Percentiles rank a stretch among this genome's conserved stretches.
Conservation (phyloP, 345 rosid genomes). For the Populus ilicifolia region DNA sequence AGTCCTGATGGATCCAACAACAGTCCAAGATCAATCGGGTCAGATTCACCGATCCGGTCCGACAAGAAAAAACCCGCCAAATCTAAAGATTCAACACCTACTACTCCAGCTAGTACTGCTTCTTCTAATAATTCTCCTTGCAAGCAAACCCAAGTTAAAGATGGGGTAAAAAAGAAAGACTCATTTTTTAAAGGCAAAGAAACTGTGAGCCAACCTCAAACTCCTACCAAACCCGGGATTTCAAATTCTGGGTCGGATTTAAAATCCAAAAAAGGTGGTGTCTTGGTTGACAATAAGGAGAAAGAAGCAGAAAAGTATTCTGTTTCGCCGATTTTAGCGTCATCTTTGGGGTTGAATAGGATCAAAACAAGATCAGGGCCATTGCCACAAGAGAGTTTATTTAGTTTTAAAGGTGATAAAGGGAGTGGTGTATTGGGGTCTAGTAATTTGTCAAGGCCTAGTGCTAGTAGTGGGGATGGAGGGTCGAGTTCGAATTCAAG, state of each 20-base stretch:
- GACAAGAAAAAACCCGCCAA: slow-evolving; percentile 74
- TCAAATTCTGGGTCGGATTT: slow-evolving; percentile 22
- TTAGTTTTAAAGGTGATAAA: slow-evolving; percentile 58
- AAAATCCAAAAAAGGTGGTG: slow-evolving; percentile 33
- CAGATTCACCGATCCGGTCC: slow-evolving; percentile 85
- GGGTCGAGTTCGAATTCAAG: slow-evolving; percentile 29
- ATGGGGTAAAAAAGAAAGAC: slow-evolving; percentile 57
- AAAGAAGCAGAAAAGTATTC: slow-evolving; percentile 20
- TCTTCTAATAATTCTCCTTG: slow-evolving; percentile 16
- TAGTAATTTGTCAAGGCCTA: slow-evolving; percentile 72
- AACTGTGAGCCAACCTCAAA: neutral
- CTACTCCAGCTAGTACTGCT: slow-evolving; percentile 9
- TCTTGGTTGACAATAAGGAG: slow-evolving; percentile 31
- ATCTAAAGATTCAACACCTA: slow-evolving; percentile 22
- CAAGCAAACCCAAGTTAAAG: slow-evolving; percentile 55
- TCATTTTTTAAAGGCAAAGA: slow-evolving; percentile 42
- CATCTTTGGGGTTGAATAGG: slow-evolving; percentile 86
- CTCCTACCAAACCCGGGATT: slow-evolving; percentile 31
- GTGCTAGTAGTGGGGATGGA: slow-evolving; percentile 32
- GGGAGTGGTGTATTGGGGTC: slow-evolving; percentile 48
- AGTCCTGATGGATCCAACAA: slow-evolving; percentile 73
- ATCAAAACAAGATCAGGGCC: slow-evolving; percentile 98
- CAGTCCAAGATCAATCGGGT: slow-evolving; percentile 83
- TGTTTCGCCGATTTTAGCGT: slow-evolving; percentile 81
- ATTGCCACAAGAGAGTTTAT: slow-evolving; percentile 80